Base-by-base conservation (phyloP, 208 protist species). In the Trypanosomatidae sp. region DNA sequence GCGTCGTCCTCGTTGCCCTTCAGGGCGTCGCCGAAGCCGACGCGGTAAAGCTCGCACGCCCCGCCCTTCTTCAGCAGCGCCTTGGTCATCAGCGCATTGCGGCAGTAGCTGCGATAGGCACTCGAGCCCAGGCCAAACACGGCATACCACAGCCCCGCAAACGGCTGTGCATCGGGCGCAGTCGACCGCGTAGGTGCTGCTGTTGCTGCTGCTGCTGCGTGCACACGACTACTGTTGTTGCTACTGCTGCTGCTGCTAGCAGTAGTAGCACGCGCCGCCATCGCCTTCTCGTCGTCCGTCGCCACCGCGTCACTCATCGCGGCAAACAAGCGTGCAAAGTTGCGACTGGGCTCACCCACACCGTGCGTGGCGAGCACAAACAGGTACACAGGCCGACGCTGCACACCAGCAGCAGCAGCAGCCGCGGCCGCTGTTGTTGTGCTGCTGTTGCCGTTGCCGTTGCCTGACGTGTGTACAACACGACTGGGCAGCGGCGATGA, bases 51-150 rank as follows among this genome's bases (percentile, higher is more conserved):
- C 35, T 69, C 67, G 3, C 33, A 52, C 23, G 48, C 80, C 8
- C 80, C 80, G 32, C 76, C 75, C 25, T 59, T 61, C n/a, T 71
- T 56, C 24, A 86, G 38, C 25, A 78, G 39, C 43, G 38, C 48
- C 51, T 81, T 69, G 5, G 73, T 55, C 37, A 61, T 47, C 11
- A 62, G 52, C 7, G 71, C 74, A 23, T 23, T 62, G 18, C 70
- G 61, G 50, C 93, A 89, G 58, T 88, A 98, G 61, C 96, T 86
- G 58, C 96, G 94, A 68, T 97, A 98, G n/a, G 95, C 96, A 21
- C 60, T 92, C 50, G 97, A 94, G 15, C 96, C 96, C 6, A 98
- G 60, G 0, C 72, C 88, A 55, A 98, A 97, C 0, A 97, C 76
- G n/a, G 77, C 66, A 58, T 77, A 95, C 41, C 55, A 41, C 3